Evolutionary conservation across 257 asterid genomes (phyloP), one percentile per base, ranked within the genome.

Genomic region (Orobanche coerulescens): DNA sequence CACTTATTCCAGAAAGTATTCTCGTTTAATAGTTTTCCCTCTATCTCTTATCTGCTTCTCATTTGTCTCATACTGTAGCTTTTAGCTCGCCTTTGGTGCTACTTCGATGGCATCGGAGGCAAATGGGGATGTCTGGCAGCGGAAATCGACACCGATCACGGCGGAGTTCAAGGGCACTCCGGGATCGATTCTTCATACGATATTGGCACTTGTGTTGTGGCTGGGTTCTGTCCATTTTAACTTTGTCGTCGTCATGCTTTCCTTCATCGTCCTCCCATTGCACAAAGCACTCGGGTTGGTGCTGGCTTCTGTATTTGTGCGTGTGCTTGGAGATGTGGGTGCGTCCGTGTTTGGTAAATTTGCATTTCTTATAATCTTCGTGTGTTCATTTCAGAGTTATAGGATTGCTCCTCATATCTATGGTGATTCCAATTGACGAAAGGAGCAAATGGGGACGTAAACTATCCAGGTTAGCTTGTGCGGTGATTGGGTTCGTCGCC

Each of bases 341-440:
- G 8, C 66, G 22, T 9, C 6, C 12, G 26, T 52, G 26, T 33
- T 24, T 18, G 62, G 31, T 37, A 39, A 22, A 47, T 7, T 5
- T 52, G 57, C n/a, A 19, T 58, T 71, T 58, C 3, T 13, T 4
- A 33, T 24, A 48, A 11, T 48, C 19, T 22, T 22, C 57, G 20
- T 40, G 72, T 66, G 49, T 50, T 22, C 43, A 50, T 62, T 70
- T 58, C 85, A 88, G 97, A 43, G 85, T 84, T 11, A 64, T 86
- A 4, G 97, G 85, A 73, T 74, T 86, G 66, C 80, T 93, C 58
- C 47, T 86, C 62, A 53, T 89, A 43, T 60, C 80, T 40, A 62
- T 75, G 77, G 76, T 89, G 70, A 73, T 82, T 65, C 99, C 99
- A 0, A 67, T 93, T 58, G 83, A 89, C 53, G 94, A 84, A 19